These are phyloP conservation scores for Cladosporium cucumerinum DNA, from an alignment of 2,329 filamentous ascomycete genomes.

Conservation along the genomic window DNA sequence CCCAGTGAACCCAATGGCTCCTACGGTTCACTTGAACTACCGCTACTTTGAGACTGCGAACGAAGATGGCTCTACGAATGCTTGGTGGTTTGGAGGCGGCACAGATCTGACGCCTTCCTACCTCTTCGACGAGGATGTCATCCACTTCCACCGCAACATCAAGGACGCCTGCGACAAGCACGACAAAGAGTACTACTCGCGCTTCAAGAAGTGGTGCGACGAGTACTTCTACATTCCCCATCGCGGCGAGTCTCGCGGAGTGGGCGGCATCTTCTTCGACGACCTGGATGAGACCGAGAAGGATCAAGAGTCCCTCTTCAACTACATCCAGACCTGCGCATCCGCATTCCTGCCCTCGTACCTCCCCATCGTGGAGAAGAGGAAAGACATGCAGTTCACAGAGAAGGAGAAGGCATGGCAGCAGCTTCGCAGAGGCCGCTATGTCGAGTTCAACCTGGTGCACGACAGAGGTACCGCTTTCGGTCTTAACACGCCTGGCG, in stretches of 20 bases:
- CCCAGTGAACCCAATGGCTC: conserved; percentile 92
- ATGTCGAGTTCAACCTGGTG: conserved; percentile 97
- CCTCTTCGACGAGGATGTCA: conserved; percentile 93
- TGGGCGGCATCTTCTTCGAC: conserved; percentile 98
- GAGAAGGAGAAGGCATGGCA: conserved; percentile 92
- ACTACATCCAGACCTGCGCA: conserved; percentile 81
- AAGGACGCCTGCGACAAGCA: conserved; percentile 93
- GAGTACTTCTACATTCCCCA: conserved; percentile 96
- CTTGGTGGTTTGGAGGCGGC: conserved; percentile 98
- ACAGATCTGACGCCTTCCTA: conserved; percentile 91
- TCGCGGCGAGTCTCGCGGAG: conserved; percentile 76
- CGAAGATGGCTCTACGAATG: conserved; percentile 72
- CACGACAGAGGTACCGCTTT: conserved; percentile 95
- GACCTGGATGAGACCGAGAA: conserved; percentile 86
- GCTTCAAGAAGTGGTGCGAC: conserved; percentile 98
- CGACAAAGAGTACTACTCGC: conserved; percentile 84
- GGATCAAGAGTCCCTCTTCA: conserved; percentile 83
- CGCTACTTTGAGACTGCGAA: conserved; percentile 96
- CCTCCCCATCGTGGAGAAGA: conserved; percentile 77
- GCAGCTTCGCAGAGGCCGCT: conserved; percentile 87
- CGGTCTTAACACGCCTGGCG: conserved; percentile 86
- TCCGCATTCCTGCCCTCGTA: conserved; percentile 88
- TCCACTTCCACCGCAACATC: conserved; percentile 92
- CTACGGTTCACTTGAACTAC: conserved; percentile 97
- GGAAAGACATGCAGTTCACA: conserved; percentile 89